phyloP scores from a whole-genome alignment of 306 rosid species.

The Castanea crenata region DNA sequence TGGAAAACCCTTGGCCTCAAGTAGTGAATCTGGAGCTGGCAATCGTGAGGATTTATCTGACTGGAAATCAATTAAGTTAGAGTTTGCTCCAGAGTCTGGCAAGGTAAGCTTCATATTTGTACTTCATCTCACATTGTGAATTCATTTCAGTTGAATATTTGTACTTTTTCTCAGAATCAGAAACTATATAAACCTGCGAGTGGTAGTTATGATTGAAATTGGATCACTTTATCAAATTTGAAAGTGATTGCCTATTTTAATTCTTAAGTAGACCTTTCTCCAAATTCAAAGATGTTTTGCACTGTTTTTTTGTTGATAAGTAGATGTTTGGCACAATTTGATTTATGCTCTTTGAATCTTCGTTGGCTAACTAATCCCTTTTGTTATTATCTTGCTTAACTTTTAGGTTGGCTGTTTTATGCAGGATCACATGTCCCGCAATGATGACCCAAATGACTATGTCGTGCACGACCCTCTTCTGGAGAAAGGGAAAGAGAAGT shows the following conservation, averaged over 20 bases:
- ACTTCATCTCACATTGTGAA: not conserved
- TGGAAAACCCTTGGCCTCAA: conserved; percentile 34
- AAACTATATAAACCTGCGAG: not conserved
- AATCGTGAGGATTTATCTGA: conserved; percentile 60
- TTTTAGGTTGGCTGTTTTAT: not conserved
- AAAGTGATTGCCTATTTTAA: not conserved
- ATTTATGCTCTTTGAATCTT: not conserved
- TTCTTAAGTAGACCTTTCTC: not conserved
- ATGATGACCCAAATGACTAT: conserved; percentile 75
- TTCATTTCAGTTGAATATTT: not conserved
- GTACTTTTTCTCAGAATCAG: not conserved
- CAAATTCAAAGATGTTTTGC: not conserved
- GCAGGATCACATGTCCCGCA: conserved; percentile 94
- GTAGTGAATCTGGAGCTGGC: conserved; percentile 44
- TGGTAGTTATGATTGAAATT: not conserved
- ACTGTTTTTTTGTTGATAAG: not conserved
- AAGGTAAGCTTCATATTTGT: conserved; percentile 51
- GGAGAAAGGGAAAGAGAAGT: conserved; percentile 96
- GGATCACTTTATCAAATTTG: not conserved
- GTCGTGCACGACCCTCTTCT: conserved; percentile 87
- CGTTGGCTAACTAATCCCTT: not conserved
- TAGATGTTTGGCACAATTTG: not conserved
- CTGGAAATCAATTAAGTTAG: conserved; percentile 58
- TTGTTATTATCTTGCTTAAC: not conserved
- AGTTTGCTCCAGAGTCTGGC: conserved; percentile 56